Conservation (phyloP, 2,329 filamentous ascomycete species). For the Tolypocladium inflatum region DNA sequence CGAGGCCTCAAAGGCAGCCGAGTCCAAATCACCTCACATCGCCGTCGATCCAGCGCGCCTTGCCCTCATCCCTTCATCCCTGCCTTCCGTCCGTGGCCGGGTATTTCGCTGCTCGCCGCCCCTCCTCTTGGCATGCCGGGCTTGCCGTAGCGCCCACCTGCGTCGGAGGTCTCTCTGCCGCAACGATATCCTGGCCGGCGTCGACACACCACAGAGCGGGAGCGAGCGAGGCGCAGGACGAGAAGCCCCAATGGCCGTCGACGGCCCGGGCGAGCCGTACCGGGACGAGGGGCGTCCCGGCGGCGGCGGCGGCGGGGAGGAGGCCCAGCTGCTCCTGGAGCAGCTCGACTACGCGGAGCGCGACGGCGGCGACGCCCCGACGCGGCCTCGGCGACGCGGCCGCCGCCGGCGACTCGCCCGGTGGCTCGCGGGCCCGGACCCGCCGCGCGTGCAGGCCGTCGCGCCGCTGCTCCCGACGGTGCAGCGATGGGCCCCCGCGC, state of each 20-base stretch:
- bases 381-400: not conserved
- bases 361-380: not conserved
- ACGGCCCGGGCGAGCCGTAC: not conserved
- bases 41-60: no score
- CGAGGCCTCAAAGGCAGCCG: no score
- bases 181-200: no score
- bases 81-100: no score
- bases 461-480: not conserved
- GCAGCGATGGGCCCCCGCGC: not conserved
- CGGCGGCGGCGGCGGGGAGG: not conserved
- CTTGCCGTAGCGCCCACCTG: no score
- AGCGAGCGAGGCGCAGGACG: no score
- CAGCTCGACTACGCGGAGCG: not conserved
- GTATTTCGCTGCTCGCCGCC: no score
- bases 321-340: not conserved
- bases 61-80: no score
- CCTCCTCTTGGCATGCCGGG: no score
- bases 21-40: no score
- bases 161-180: no score
- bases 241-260: not conserved
- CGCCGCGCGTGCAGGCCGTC: not conserved
- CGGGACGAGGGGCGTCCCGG: not conserved
- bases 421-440: not conserved
- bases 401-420: not conserved
- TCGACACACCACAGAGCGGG: no score